These are phyloP conservation scores for Candida sithepensis DNA, from an alignment of 805 yeast species.

Conservation along the genomic window DNA sequence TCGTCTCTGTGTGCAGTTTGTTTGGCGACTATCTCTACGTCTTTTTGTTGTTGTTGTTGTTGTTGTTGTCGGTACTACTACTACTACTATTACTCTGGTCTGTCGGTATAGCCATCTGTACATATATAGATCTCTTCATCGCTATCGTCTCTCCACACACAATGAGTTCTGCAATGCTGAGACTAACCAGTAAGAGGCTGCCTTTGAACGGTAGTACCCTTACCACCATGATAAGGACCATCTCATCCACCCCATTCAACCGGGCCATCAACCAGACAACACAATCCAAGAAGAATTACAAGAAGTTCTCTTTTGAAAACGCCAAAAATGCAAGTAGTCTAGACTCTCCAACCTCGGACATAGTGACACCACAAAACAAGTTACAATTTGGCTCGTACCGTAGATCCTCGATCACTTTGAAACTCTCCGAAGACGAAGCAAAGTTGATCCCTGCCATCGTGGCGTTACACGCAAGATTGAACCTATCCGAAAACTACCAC, in stretches of 20 bases:
- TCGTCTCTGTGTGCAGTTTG: neutral
- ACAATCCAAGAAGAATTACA: conserved; percentile 13
- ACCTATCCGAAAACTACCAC: conserved; percentile 54
- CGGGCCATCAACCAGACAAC: conserved; percentile 1
- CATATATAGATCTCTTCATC: too few species aligned
- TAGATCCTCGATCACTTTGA: conserved; percentile 22
- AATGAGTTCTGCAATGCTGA: conserved; percentile 12
- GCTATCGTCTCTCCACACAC: too few species aligned
- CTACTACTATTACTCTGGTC: too few species aligned
- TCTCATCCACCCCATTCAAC: conserved; percentile 14
- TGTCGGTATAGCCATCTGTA: too few species aligned
- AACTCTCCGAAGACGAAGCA: conserved; percentile 50
- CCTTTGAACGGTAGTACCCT: neutral
- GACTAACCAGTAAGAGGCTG: conserved; percentile 8
- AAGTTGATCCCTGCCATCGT: conserved; percentile 64
- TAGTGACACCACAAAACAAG: conserved; percentile 18
- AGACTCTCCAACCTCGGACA: conserved; percentile 8
- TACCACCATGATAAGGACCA: conserved; percentile 5
- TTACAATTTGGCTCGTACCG: conserved; percentile 32
- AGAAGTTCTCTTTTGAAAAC: conserved; percentile 28
- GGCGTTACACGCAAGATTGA: conserved; percentile 75
- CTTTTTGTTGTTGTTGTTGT: neutral
- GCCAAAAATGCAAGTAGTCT: conserved; percentile 21
- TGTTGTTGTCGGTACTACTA: too few species aligned
- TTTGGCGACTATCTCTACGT: neutral